Conservation (phyloP, 768 basidiomycete species). For the Pisolithus microcarpus region DNA sequence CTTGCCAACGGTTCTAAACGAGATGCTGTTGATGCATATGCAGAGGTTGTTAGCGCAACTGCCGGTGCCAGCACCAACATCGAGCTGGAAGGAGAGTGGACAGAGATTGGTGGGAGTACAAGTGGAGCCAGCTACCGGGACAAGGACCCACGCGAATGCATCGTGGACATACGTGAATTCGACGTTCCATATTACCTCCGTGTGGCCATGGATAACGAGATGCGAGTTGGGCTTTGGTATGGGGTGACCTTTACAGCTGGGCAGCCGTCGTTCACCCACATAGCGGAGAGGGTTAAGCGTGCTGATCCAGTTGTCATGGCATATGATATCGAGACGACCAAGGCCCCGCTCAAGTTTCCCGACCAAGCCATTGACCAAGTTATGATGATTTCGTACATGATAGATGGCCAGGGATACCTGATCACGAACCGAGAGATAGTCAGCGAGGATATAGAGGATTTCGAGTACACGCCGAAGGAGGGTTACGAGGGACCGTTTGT, state of each 20-base stretch:
- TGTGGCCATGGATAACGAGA: conserved; percentile 98
- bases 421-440: conserved; percentile 98
- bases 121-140: conserved; percentile 41
- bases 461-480: conserved; percentile 97
- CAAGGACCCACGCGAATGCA: conserved; percentile 81
- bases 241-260: conserved; percentile 77
- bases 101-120: conserved; percentile 37
- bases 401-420: conserved; percentile 94
- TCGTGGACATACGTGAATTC: conserved; percentile 92
- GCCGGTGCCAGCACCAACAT: conserved; percentile 60
- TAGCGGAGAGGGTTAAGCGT: conserved; percentile 88
- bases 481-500: conserved; percentile 96
- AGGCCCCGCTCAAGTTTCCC: conserved; percentile 99
- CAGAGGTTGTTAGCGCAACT: conserved; percentile 85
- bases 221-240: conserved; percentile 99
- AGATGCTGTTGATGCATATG: conserved; percentile 94
- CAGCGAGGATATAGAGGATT: conserved; percentile 94
- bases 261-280: conserved; percentile 60
- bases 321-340: conserved; percentile 97
- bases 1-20: conserved; percentile 87
- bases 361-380: conserved; percentile 95
- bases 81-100: conserved; percentile 60
- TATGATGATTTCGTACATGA: conserved; percentile 99
- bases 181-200: conserved; percentile 97
- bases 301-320: conserved; percentile 99